Conservation (phyloP, 2,329 filamentous ascomycete genomes). For the Ramularia collo-cygni region DNA sequence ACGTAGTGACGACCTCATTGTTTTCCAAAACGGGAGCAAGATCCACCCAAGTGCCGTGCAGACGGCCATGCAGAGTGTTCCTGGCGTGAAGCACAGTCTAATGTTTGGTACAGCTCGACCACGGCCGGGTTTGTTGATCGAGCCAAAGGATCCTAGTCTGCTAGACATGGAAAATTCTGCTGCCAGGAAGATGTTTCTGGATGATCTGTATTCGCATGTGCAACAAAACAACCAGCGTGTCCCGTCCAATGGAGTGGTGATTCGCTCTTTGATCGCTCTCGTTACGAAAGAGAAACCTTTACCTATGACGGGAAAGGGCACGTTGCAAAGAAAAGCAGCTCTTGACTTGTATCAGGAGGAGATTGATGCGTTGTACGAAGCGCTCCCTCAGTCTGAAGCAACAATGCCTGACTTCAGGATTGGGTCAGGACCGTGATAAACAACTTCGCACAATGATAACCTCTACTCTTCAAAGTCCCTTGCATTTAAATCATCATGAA, state of each 20-base stretch:
- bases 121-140: slow-evolving; percentile 1
- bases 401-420: too few species aligned
- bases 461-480: too few species aligned
- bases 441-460: too few species aligned
- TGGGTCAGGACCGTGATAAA: too few species aligned
- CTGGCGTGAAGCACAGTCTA: slow-evolving; percentile 42
- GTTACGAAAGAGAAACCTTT: slow-evolving; percentile 1
- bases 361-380: slow-evolving; percentile 10
- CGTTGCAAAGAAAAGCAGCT: slow-evolving; percentile 9
- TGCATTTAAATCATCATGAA: too few species aligned
- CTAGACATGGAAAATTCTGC: neutral
- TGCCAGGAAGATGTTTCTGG: neutral
- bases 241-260: neutral
- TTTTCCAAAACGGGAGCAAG: slow-evolving; percentile 39
- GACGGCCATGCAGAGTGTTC: slow-evolving; percentile 28
- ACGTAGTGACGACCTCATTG: slow-evolving; percentile 37
- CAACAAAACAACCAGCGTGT: neutral
- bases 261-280: neutral
- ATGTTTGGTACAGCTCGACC: slow-evolving; percentile 33
- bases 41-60: slow-evolving; percentile 38
- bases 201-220: neutral
- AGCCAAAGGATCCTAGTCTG: neutral
- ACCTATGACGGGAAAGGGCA: slow-evolving; percentile 1
- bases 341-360: slow-evolving; percentile 13
- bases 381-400: too few species aligned